Evolutionary conservation across 140 eudicot genomes (phyloP), one percentile per base, ranked within the genome.

Genomic region (Bidens hawaiensis): DNA sequence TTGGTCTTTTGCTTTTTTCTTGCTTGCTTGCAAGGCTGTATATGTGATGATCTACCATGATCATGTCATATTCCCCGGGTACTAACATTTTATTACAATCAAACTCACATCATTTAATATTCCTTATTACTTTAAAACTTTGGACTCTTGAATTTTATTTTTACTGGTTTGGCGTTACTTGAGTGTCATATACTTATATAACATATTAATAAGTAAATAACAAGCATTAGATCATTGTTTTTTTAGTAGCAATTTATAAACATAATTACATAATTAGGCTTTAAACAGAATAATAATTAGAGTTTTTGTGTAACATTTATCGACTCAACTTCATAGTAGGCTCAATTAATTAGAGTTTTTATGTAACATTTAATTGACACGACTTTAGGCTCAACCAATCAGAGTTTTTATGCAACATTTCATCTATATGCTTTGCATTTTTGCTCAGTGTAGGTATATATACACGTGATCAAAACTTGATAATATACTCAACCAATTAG

Each of bases 41-140:
- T 71, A 54, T 53, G 67, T 64, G 31, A 64, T 64, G 72, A 72
- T 47, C 72, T 67, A 73, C 78, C 72, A 72, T 72, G 24, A 73
- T 73, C 72, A 45, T 55, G 45, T 50, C 72, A 64, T 56, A 56
- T 72, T 64, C 67, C 26, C 26, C 40, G 61, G 61, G 46, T 49
- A 45, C 38, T n/a, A 51, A 50, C 62, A 51, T 62, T 49, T 16
- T 40, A 10, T 18, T 25, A 27, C 15, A 54, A 9, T 21, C 12
- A 13, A 43, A n/a, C 33, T 45, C 59, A 18, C 3, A 16, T 10
- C n/a, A n/a, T n/a, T n/a, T n/a, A n/a, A n/a, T n/a, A n/a, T n/a
- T n/a, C n/a, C n/a, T n/a, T n/a, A n/a, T n/a, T n/a, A n/a, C n/a
- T n/a, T n/a, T n/a, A n/a, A n/a, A n/a, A n/a, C n/a, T n/a, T n/a